Evolutionary conservation across 805 yeast species (phyloP).

Genomic region (Lachancea kluyveri): DNA sequence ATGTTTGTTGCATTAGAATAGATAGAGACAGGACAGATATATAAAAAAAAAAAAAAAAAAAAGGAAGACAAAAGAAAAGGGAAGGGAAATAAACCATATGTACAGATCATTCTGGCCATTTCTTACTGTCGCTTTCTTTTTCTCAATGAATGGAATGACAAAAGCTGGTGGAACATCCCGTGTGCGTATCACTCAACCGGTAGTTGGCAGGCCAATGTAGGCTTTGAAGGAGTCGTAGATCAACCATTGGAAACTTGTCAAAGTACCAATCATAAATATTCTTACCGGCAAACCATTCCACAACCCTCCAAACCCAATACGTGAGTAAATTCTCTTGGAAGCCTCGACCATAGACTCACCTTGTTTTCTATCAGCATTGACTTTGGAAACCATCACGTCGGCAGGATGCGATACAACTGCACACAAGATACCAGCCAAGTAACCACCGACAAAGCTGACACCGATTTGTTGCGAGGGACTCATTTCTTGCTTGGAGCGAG

Average conservation of each 20-base stretch:
- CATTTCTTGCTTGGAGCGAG: slow-evolving; percentile 68
- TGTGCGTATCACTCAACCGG: no score
- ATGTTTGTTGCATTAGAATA: no score
- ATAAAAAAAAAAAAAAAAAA: no score
- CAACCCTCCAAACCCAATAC: slow-evolving; percentile 83
- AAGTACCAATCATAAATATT: slow-evolving; percentile 94
- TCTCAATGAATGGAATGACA: no score
- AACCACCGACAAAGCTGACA: slow-evolving; percentile 92
- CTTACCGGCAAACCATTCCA: slow-evolving; percentile 96
- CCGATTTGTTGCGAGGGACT: slow-evolving; percentile 79
- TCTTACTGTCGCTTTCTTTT: no score
- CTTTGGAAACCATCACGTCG: slow-evolving; percentile 96
- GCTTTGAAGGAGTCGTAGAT: slow-evolving; percentile 95
- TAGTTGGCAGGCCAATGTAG: slow-evolving; percentile 89
- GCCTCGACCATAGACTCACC: slow-evolving; percentile 67
- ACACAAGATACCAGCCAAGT: slow-evolving; percentile 95
- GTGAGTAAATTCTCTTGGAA: slow-evolving; percentile 63
- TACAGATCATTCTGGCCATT: no score
- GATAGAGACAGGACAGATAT: no score
- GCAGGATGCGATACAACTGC: slow-evolving; percentile 97
- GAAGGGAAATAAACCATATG: no score
- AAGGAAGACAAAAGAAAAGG: no score
- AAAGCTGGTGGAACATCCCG: no score
- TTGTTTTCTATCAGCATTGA: slow-evolving; percentile 60
- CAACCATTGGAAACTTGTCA: slow-evolving; percentile 96